Evolutionary conservation across 352 stramenopile species (phyloP).

Genomic region (Elongisporangium undulatum): DNA sequence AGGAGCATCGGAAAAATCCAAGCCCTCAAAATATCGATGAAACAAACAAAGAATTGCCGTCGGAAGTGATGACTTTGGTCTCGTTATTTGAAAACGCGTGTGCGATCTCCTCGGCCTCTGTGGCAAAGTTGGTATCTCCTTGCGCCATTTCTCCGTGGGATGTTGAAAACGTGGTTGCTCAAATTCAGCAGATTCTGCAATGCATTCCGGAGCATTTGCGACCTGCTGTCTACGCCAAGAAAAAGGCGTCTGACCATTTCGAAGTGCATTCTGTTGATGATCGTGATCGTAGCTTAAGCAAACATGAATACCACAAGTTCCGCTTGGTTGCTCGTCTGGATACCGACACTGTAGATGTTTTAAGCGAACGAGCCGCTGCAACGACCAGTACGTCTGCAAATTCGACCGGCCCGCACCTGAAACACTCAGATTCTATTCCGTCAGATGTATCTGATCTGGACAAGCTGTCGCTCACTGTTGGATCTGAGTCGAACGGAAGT

Average conservation of each 20-base stretch:
- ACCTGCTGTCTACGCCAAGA: constrained; percentile 41
- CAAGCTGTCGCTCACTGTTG: not conserved
- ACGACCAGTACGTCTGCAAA: not conserved
- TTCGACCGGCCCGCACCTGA: not conserved
- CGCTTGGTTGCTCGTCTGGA: not conserved
- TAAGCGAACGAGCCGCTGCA: not conserved
- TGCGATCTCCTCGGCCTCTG: constrained; percentile 42
- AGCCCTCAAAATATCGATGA: not conserved
- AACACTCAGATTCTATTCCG: not conserved
- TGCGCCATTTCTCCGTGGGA: constrained; percentile 60
- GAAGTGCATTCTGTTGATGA: constrained; percentile 1
- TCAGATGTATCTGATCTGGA: not conserved
- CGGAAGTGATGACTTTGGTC: constrained; percentile 28
- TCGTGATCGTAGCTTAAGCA: not conserved
- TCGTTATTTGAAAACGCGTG: constrained; percentile 50
- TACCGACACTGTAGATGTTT: not conserved
- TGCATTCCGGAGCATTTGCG: constrained; percentile 52
- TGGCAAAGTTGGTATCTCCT: constrained; percentile 40
- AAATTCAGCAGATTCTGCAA: constrained; percentile 47
- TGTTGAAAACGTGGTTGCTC: constrained; percentile 41
- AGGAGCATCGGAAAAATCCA: constrained; percentile 14
- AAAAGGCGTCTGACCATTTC: constrained; percentile 17
- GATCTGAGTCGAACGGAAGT: not conserved
- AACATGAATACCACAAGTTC: not conserved
- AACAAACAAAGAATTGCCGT: constrained; percentile 8